A percentile compares a stretch with the other conserved stretches of the same genome.
Evolutionary conservation across 345 rosid genomes (phyloP).

Genomic region (Aquilaria yunnanensis): DNA sequence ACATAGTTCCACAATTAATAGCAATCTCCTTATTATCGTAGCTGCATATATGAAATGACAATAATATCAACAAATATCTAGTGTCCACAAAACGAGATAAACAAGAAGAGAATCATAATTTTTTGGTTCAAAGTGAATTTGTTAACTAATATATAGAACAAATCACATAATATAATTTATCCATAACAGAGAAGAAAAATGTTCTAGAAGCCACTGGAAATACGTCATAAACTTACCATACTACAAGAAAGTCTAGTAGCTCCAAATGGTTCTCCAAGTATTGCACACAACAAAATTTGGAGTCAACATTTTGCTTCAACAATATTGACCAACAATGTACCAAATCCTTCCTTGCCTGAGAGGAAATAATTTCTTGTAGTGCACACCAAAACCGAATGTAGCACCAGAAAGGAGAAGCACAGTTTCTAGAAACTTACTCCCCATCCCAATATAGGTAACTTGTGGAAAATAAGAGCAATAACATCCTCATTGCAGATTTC

Average conservation of each 20-base stretch:
- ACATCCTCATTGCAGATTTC: slow-evolving; percentile 93
- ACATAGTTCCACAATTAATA: slow-evolving; percentile 79
- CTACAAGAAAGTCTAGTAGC: slow-evolving; percentile 80
- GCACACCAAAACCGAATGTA: neutral
- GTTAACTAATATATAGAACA: too few relatives aligned
- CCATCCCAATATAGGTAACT: slow-evolving; percentile 85
- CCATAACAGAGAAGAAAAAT: too few relatives aligned
- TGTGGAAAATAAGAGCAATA: slow-evolving; percentile 63
- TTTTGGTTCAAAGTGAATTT: too few relatives aligned
- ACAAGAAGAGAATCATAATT: too few relatives aligned
- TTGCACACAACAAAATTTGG: slow-evolving; percentile 58
- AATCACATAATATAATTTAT: too few relatives aligned
- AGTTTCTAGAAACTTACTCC: slow-evolving; percentile 48
- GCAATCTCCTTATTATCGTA: slow-evolving; percentile 97
- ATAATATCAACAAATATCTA: neutral
- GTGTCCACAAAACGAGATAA: too few relatives aligned
- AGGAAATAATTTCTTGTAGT: slow-evolving; percentile 3
- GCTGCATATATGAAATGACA: slow-evolving; percentile 40
- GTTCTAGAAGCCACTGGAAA: too few relatives aligned
- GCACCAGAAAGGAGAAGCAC: slow-evolving; percentile 1
- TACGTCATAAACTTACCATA: slow-evolving; percentile 35
- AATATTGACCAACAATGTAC: slow-evolving; percentile 87
- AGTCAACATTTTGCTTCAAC: slow-evolving; percentile 76
- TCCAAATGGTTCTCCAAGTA: slow-evolving; percentile 83
- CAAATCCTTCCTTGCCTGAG: slow-evolving; percentile 86